Evolutionary conservation across 129 eudicot genomes (phyloP).

Genomic region (Saussurea involucrata): DNA sequence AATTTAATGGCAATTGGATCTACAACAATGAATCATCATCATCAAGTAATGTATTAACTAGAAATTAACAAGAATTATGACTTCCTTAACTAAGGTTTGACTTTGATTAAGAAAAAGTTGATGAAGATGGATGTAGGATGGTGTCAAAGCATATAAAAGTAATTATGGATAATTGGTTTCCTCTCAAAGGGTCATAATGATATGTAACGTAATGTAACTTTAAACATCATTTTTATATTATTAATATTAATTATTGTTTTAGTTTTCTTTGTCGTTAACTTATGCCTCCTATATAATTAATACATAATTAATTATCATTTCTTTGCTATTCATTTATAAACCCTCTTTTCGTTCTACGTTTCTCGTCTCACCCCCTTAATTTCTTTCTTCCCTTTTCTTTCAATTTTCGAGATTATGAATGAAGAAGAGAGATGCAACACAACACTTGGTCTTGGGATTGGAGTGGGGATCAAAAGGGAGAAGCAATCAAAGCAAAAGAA

Average conservation of each 20-base stretch:
- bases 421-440: conserved; percentile 40
- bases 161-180: conserved; percentile 32
- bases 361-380: conserved; percentile 1
- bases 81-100: conserved; percentile 31
- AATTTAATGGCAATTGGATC: neutral
- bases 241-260: conserved; percentile 33
- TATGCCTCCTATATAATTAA: conserved; percentile 29
- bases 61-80: conserved; percentile 25
- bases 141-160: conserved; percentile 27
- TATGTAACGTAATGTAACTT: conserved; percentile 39
- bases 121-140: conserved; percentile 18
- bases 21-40: conserved; percentile 10
- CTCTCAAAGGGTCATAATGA: conserved; percentile 29
- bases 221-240: conserved; percentile 30
- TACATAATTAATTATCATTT: conserved; percentile 41
- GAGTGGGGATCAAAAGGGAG: conserved; percentile 25
- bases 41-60: conserved; percentile 22
- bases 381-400: neutral
- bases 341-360: conserved; percentile 14
- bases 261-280: conserved; percentile 24
- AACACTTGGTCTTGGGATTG: conserved; percentile 40
- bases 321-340: conserved; percentile 22
- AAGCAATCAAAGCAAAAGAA: conserved; percentile 24
- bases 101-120: conserved; percentile 27
- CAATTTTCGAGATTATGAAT: conserved; percentile 22